phyloP scores from a whole-genome alignment of 2,329 filamentous ascomycete genomes.

The Talaromyces albobiverticillius region DNA sequence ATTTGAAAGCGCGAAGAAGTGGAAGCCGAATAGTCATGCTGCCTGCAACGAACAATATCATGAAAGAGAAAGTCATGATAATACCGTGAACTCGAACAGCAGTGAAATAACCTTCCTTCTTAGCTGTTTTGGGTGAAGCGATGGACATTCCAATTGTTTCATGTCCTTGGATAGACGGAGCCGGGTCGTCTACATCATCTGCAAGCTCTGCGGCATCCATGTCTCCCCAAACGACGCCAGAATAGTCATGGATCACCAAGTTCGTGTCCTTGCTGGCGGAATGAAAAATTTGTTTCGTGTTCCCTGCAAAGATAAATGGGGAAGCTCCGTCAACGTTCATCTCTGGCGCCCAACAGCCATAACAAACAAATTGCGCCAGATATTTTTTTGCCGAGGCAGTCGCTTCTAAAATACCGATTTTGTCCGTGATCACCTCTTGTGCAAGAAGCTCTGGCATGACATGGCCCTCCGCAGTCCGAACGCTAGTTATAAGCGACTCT shows the following conservation, averaged over 20 bases:
- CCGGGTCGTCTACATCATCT: background rate
- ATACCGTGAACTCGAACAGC: slow-evolving; percentile 15
- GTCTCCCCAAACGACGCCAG: slow-evolving; percentile 35
- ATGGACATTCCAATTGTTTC: slow-evolving; percentile 8
- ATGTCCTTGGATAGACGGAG: slow-evolving; percentile 11
- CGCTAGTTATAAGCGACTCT: slow-evolving; percentile 26
- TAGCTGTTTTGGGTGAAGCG: background rate
- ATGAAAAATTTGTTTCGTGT: slow-evolving; percentile 41
- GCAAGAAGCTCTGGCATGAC: slow-evolving; percentile 19
- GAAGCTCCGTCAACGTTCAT: slow-evolving; percentile 49
- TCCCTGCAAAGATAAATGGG: slow-evolving; percentile 56
- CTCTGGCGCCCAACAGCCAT: slow-evolving; percentile 49
- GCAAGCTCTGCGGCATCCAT: slow-evolving; percentile 3
- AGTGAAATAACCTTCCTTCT: slow-evolving; percentile 3
- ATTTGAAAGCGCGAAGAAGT: slow-evolving; percentile 12
- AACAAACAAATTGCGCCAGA: slow-evolving; percentile 52
- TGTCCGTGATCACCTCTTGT: slow-evolving; percentile 34
- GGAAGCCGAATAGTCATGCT: slow-evolving; percentile 14
- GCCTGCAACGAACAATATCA: slow-evolving; percentile 15
- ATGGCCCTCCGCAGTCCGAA: slow-evolving; percentile 24
- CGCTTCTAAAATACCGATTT: slow-evolving; percentile 42
- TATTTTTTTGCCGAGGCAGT: slow-evolving; percentile 44
- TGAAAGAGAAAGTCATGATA: slow-evolving; percentile 17
- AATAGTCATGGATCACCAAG: slow-evolving; percentile 52
- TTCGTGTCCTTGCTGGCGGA: slow-evolving; percentile 43